Base-by-base conservation (phyloP, 1,284 basidiomycete genomes). In the Clitocybe nebularis region DNA sequence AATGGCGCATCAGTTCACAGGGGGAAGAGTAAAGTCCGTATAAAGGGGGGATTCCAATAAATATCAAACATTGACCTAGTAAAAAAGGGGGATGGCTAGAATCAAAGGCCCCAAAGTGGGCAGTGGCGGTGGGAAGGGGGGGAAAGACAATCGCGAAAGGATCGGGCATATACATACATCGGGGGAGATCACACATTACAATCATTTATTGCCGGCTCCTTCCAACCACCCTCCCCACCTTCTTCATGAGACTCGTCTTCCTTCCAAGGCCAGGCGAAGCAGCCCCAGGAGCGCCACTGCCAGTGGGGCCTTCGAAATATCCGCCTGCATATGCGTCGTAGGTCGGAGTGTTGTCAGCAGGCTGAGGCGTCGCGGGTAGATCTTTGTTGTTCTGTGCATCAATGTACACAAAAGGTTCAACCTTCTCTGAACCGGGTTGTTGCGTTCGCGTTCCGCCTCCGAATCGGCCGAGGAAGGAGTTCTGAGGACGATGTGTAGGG, bases 221-320 rank as follows among this genome's bases (percentile, higher is more conserved):
- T 17, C 47, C 51, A 4, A 54, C 53, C 8, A 54, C 53, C 17
- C 49, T 48, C 51, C 81, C 82, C 41, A 90, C 77, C 60, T 81
- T 89, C 75, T 82, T 84, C 69, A 89, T 72, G 42, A 90, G 63
- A 57, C 85, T 89, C 2, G 82, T 74, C 74, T 81, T 89, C 55
- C 86, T 71, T 34, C 78, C 81, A 3, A 89, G 67, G 16, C 71
- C 75, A 13, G 62, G 61, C 33, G 72, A 67, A 11, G 64, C 59
- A 26, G 62, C 13, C 25, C 16, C 22, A 17, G n/a, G n/a, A n/a
- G 36, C 21, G 16, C 26, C 23, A 21, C 25, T 41, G 48, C 56
- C 20, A 53, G 59, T 55, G 26, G 51, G 36, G 34, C 54, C 51
- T 7, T 81, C 80, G 57, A 79, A 78, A 56, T 84, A 81, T 7